Percentiles rank a stretch among this genome's conserved stretches.
These are phyloP conservation scores for Tillandsia fasciculata DNA, from an alignment of 176 grass and related monocot genomes.

Conservation along the genomic window DNA sequence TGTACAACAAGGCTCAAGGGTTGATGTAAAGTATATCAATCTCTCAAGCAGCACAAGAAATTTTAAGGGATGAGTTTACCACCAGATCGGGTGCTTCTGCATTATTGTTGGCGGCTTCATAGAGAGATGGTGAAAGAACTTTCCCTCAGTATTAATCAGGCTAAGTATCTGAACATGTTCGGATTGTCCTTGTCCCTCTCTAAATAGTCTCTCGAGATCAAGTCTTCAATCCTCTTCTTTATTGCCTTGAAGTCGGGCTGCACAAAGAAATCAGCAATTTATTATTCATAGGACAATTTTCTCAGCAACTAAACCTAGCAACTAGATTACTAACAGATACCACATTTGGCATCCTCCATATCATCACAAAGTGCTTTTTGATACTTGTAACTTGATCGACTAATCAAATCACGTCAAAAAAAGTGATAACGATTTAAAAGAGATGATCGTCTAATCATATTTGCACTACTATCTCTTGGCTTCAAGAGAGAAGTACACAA, in stretches of 20 bases:
- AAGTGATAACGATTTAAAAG: neutral
- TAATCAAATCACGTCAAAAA: neutral
- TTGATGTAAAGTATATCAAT: neutral
- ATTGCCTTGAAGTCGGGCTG: constrained; percentile 88
- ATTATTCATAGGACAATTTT: too few relatives aligned
- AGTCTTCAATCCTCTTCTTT: constrained; percentile 83
- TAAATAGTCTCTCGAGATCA: constrained; percentile 75
- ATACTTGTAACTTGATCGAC: neutral
- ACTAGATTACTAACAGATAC: neutral
- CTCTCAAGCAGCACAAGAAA: constrained; percentile 1
- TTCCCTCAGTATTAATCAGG: constrained; percentile 24
- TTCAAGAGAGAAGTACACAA: neutral
- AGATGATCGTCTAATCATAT: neutral
- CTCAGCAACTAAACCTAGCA: too few relatives aligned
- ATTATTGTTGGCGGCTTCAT: neutral
- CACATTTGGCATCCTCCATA: neutral
- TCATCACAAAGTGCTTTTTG: neutral
- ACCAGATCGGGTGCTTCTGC: neutral
- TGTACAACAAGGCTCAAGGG: constrained; percentile 1
- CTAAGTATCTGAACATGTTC: constrained; percentile 64
- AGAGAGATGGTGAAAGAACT: neutral
- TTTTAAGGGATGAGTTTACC: neutral
- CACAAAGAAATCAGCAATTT: neutral
- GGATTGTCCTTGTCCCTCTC: constrained; percentile 76
- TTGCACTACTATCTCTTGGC: neutral